These are phyloP conservation scores for Podospora bellae-mahoneyi DNA, from an alignment of 495 filamentous ascomycete genomes.

Conservation along the genomic window DNA sequence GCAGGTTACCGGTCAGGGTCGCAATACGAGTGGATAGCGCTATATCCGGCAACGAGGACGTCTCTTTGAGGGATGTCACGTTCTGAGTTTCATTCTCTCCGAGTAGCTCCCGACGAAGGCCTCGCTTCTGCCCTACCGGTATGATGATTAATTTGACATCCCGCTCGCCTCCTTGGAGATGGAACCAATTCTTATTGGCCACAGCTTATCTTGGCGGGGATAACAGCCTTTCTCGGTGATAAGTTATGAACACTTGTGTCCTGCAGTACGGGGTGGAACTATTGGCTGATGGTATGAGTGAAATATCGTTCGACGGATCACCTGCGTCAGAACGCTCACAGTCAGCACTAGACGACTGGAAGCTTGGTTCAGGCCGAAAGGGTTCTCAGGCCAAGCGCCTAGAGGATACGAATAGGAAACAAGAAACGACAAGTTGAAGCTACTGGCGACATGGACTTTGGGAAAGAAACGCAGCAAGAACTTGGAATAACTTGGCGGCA, in stretches of 20 bases:
- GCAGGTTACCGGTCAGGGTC: neutral
- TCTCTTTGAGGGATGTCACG: slow-evolving; percentile 12
- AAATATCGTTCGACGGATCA: too few relatives aligned
- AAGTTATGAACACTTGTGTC: neutral
- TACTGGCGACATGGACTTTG: slow-evolving; percentile 1
- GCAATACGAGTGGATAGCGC: slow-evolving; percentile 6
- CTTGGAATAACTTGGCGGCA: neutral
- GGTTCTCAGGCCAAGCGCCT: neutral
- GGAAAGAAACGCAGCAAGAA: neutral
- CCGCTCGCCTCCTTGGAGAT: slow-evolving; percentile 15
- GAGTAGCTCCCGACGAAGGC: neutral
- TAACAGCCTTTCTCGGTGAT: neutral
- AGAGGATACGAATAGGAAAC: neutral
- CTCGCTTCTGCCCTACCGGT: slow-evolving; percentile 17
- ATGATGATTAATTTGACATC: slow-evolving; percentile 10
- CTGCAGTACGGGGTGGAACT: neutral
- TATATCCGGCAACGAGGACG: neutral
- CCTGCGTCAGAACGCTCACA: too few relatives aligned
- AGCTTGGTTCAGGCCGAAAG: neutral
- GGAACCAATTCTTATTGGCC: slow-evolving; percentile 13
- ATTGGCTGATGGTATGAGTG: neutral
- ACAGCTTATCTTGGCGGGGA: slow-evolving; percentile 1
- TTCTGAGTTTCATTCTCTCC: slow-evolving; percentile 19
- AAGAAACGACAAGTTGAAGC: neutral
- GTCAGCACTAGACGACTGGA: too few relatives aligned